Percentiles rank a stretch among this genome's conserved stretches.
Conservation (phyloP, 441 rosid species). For the Brassica hybrid region DNA sequence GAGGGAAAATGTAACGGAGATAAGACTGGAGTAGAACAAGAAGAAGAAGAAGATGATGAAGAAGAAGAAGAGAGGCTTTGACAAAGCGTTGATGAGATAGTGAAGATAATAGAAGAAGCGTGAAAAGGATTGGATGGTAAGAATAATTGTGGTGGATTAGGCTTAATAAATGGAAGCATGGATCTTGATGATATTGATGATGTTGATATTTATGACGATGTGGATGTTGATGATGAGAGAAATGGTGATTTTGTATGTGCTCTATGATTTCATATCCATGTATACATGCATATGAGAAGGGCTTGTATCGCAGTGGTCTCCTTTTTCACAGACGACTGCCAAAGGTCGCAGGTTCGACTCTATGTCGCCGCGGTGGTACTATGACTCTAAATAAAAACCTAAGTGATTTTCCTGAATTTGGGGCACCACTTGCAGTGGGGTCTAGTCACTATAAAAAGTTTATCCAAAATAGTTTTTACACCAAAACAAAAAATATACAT, state of each 20-base stretch:
- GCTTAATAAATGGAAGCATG: slow-evolving; percentile 71
- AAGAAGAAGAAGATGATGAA: slow-evolving; percentile 10
- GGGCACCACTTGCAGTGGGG: too few species aligned
- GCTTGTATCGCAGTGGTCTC: too few species aligned
- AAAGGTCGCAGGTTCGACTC: too few species aligned
- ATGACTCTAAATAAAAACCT: too few species aligned
- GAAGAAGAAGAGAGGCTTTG: slow-evolving; percentile 32
- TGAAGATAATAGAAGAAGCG: slow-evolving; percentile 61
- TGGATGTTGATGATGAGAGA: slow-evolving; percentile 58
- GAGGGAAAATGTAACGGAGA: slow-evolving; percentile 22
- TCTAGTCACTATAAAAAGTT: too few species aligned
- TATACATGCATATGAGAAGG: background rate
- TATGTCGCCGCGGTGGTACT: too few species aligned
- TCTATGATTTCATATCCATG: slow-evolving; percentile 46
- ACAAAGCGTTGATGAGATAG: slow-evolving; percentile 57
- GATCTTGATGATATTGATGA: slow-evolving; percentile 75
- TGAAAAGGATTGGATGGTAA: slow-evolving; percentile 49
- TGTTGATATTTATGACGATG: slow-evolving; percentile 65
- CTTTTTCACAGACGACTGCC: too few species aligned
- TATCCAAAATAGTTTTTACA: too few species aligned
- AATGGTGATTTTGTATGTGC: slow-evolving; percentile 89
- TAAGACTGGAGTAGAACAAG: slow-evolving; percentile 10
- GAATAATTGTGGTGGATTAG: slow-evolving; percentile 44
- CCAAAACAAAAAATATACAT: background rate
- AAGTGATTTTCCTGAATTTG: too few species aligned